Evolutionary conservation across 495 filamentous ascomycete species (phyloP), one percentile per base, ranked within the genome.

Genomic region (Trypethelium eluteriae): DNA sequence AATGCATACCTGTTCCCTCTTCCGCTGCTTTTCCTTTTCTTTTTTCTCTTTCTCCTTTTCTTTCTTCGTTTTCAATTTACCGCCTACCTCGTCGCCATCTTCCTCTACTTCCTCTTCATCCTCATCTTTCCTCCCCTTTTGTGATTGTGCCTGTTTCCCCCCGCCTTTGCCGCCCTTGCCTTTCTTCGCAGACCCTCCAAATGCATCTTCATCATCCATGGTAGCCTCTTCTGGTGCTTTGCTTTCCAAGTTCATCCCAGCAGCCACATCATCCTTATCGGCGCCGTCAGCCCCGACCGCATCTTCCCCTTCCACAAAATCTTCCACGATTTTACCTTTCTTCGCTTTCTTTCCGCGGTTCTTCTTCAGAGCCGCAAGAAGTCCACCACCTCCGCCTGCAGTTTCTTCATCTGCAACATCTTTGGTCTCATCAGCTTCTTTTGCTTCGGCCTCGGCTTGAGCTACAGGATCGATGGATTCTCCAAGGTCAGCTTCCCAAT

Each of bases 401-500:
- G 72, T 69, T 2, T 81, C 76, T 46, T 81, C 80, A 62, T 82
- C 80, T 46, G 76, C 76, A 41, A 77, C 80, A 50, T 81, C 81
- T 39, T 69, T 67, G 49, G 76, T 75, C 39, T 80, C 71, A 38
- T 73, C 74, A 2, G 72, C 76, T 18, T 64, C 63, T 25, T 73
- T 73, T 2, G 74, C 72, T 38, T 70, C 68, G 3, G 67, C 68
- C 7, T 70, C 77, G 3, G 80, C 77, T 39, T 80, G 76, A 44
- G 83, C 84, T 63, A 85, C 83, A 39, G 79, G 78, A 49, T 79
- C 75, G 67, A 72, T 67, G 10, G 83, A 74, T 78, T 96, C 95
- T 69, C 91, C 93, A 14, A 97, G 82, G n/a, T 96, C 94, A 46
- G 89, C 86, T 73, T 99, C 94, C 94, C 95, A 98, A 80, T 96